Conservation (phyloP, 192 early-diverging fungal species). For the Coemansia sp. region DNA sequence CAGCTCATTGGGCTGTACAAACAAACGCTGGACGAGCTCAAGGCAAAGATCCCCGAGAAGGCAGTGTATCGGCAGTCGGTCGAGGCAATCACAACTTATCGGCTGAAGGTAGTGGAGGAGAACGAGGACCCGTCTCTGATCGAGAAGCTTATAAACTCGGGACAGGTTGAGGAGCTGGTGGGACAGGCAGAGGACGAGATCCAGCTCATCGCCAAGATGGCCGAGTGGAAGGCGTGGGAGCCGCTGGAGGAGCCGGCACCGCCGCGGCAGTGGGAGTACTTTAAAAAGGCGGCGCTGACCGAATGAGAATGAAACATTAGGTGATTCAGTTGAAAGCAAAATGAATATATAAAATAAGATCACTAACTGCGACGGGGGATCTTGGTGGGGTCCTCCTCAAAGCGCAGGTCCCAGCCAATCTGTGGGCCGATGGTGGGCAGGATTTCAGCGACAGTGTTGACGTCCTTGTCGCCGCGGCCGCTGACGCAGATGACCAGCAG, state of each 20-base stretch:
- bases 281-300: slow-evolving; percentile 33
- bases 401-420: slow-evolving; percentile 85
- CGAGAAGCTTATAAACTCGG: slow-evolving; percentile 72
- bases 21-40: slow-evolving; percentile 69
- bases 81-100: slow-evolving; percentile 72
- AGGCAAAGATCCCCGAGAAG: slow-evolving; percentile 68
- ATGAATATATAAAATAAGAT: background rate
- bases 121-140: slow-evolving; percentile 73
- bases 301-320: background rate
- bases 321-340: background rate
- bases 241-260: slow-evolving; percentile 75
- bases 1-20: slow-evolving; percentile 82
- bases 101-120: slow-evolving; percentile 73
- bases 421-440: slow-evolving; percentile 86
- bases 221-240: slow-evolving; percentile 90
- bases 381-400: slow-evolving; percentile 51
- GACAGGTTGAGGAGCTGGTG: slow-evolving; percentile 93
- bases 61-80: slow-evolving; percentile 83
- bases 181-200: slow-evolving; percentile 86
- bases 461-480: slow-evolving; percentile 98
- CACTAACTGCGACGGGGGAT: background rate
- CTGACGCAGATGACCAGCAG: slow-evolving; percentile 87
- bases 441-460: slow-evolving; percentile 86
- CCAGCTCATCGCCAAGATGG: slow-evolving; percentile 77
- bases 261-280: slow-evolving; percentile 81